Evolutionary conservation across 768 basidiomycete genomes (phyloP).

Genomic region (Kwoniella europaea): DNA sequence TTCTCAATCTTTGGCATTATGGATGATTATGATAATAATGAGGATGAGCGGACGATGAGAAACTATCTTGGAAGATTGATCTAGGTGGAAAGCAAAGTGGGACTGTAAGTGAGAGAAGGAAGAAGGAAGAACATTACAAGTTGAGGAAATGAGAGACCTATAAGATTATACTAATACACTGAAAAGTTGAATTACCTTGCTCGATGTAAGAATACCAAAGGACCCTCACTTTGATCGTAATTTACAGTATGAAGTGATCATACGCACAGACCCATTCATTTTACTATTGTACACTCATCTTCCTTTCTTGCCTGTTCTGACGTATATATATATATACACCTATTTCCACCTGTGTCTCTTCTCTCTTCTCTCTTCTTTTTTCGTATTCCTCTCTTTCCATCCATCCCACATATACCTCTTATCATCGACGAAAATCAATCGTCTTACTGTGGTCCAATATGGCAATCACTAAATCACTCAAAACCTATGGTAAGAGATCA

Average conservation of each 20-base stretch:
- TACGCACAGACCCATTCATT: background rate
- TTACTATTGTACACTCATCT: background rate
- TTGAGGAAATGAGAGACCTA: too few species aligned
- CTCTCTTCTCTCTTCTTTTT: conserved; percentile 6
- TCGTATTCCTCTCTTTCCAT: background rate
- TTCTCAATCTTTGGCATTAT: background rate
- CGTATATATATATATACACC: background rate
- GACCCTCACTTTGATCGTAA: background rate
- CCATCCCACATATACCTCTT: background rate
- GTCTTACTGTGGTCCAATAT: background rate
- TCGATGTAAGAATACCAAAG: background rate
- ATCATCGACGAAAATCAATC: background rate
- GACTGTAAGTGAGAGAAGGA: too few species aligned
- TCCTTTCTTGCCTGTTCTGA: background rate
- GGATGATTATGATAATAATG: background rate
- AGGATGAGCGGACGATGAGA: too few species aligned
- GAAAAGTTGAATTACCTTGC: background rate
- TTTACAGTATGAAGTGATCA: background rate
- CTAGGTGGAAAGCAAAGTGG: too few species aligned
- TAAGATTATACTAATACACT: too few species aligned
- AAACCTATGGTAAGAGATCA: conserved; percentile 9
- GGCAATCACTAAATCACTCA: background rate
- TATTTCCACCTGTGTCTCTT: background rate
- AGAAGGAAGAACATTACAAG: too few species aligned
- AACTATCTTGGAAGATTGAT: too few species aligned